These are phyloP conservation scores for Scutellaria minor DNA, from an alignment of 257 asterid genomes.

Conservation along the genomic window DNA sequence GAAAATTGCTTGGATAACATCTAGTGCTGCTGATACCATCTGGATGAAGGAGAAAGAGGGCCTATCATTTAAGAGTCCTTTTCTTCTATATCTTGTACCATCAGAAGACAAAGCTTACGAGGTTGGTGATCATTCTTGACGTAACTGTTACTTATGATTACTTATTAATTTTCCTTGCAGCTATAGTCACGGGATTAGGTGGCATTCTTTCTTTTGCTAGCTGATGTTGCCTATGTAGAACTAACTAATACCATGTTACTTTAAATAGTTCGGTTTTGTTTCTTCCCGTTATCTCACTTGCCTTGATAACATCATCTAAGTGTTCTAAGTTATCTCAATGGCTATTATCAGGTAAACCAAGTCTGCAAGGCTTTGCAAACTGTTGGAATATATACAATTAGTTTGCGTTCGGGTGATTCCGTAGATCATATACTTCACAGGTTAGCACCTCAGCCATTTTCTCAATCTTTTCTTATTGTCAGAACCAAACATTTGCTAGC, in stretches of 20 bases:
- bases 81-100: conserved; percentile 78
- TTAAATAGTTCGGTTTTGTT: conserved; percentile 1
- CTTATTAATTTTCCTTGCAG: neutral
- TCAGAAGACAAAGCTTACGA: conserved; percentile 60
- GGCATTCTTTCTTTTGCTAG: neutral
- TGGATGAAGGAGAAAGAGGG: conserved; percentile 71
- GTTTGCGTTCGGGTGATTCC: conserved; percentile 71
- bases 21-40: conserved; percentile 76
- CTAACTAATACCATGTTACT: conserved; percentile 9
- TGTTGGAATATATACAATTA: conserved; percentile 65
- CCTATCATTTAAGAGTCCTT: conserved; percentile 55
- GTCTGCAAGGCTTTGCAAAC: conserved; percentile 70
- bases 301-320: conserved; percentile 2
- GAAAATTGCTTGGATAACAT: conserved; percentile 79
- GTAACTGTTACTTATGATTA: neutral
- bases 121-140: conserved; percentile 44
- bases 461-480: neutral
- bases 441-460: conserved; percentile 38
- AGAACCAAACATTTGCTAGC: neutral
- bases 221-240: neutral
- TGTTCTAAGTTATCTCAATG: conserved; percentile 19
- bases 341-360: conserved; percentile 56
- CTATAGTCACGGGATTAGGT: neutral
- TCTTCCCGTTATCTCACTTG: neutral
- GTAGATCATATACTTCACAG: conserved; percentile 67